Percentiles rank a stretch among this genome's conserved stretches.
phyloP scores from a whole-genome alignment of 495 filamentous ascomycete species.

The Aspergillus affinis region DNA sequence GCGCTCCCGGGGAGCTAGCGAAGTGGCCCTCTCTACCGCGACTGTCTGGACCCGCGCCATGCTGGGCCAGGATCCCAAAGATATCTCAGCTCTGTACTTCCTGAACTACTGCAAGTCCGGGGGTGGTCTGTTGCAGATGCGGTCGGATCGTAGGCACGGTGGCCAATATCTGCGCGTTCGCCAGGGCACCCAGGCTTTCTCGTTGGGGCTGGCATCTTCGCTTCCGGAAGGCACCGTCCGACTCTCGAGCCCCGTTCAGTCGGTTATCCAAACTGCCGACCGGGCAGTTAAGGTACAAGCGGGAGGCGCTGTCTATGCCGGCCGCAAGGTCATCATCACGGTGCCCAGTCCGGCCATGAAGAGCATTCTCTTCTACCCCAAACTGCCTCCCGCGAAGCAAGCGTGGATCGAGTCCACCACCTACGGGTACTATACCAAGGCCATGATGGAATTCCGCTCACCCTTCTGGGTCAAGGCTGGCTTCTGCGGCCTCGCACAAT shows the following conservation, averaged over 20 bases:
- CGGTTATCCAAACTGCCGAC: conserved; percentile 5
- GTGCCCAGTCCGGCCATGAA: conserved; percentile 17
- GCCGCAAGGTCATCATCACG: conserved; percentile 4
- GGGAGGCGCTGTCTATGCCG: neutral
- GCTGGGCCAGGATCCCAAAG: conserved; percentile 41
- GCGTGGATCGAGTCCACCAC: conserved; percentile 15
- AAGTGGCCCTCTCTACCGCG: conserved; percentile 27
- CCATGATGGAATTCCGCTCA: conserved; percentile 32
- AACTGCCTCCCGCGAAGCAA: conserved; percentile 25
- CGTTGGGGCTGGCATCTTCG: conserved; percentile 21
- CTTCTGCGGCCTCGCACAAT: conserved; percentile 35
- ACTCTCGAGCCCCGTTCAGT: conserved; percentile 22
- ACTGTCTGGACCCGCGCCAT: conserved; percentile 43
- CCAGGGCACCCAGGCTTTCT: conserved; percentile 36
- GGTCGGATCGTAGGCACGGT: conserved; percentile 41
- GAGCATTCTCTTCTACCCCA: conserved; percentile 33
- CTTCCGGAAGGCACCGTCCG: conserved; percentile 23
- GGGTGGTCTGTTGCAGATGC: conserved; percentile 37
- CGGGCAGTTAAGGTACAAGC: neutral
- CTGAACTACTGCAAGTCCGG: conserved; percentile 50
- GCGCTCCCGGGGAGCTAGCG: conserved; percentile 19
- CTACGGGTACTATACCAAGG: conserved; percentile 40
- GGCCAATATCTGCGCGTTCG: conserved; percentile 44
- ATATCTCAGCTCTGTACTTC: conserved; percentile 47
- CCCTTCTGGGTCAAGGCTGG: conserved; percentile 43